These are phyloP conservation scores for Hippophae tibetana DNA, from an alignment of 306 rosid species.

Conservation along the genomic window DNA sequence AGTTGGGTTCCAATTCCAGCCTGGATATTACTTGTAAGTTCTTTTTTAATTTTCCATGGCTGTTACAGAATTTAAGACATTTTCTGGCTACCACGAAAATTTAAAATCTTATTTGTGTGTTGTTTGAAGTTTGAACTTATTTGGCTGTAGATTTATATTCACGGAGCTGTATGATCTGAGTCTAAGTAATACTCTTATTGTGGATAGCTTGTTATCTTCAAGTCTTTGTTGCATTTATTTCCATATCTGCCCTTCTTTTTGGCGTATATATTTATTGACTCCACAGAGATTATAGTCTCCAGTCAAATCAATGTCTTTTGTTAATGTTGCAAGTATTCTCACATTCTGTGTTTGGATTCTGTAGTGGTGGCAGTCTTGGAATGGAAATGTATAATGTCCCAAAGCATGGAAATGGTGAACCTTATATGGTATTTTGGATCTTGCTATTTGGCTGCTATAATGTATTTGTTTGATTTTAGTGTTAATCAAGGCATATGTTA, in stretches of 20 bases:
- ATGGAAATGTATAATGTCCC: conserved; percentile 56
- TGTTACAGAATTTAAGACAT: no score
- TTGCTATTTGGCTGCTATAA: conserved; percentile 1
- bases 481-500: conserved; percentile 7
- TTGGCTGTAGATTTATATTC: no score
- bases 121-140: no score
- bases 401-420: conserved; percentile 35
- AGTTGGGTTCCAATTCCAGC: no score
- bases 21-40: no score
- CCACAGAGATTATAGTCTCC: neutral
- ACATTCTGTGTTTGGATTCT: conserved; percentile 13
- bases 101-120: no score
- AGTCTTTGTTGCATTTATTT: no score
- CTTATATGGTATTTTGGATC: conserved; percentile 36
- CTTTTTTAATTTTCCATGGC: no score
- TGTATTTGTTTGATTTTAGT: neutral
- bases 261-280: neutral
- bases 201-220: no score
- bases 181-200: no score
- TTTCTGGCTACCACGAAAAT: no score
- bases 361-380: conserved; percentile 60
- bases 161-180: no score
- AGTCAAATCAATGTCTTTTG: neutral
- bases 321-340: conserved; percentile 14
- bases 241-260: neutral